A percentile compares a stretch with the other conserved stretches of the same genome.
phyloP scores from a whole-genome alignment of 2,329 filamentous ascomycete species.

The Ophiocordyceps camponoti-rufipedis region DNA sequence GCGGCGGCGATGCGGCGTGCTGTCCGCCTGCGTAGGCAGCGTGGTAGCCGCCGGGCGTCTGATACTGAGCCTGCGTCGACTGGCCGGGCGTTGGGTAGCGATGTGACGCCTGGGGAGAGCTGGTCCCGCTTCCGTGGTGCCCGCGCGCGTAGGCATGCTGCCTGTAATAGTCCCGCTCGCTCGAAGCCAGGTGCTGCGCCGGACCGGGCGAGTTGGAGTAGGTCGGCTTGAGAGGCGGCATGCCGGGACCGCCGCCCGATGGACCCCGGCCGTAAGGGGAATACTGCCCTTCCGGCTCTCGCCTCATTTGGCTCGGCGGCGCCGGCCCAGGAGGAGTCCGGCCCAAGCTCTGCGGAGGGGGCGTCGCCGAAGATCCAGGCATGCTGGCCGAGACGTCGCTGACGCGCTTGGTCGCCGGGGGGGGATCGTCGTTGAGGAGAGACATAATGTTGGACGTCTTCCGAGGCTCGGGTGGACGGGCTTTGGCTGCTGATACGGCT shows the following conservation, averaged over 20 bases:
- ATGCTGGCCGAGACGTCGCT: constrained; percentile 23
- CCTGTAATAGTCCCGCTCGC: constrained; percentile 31
- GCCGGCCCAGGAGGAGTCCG: constrained; percentile 20
- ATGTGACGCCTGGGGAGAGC: constrained; percentile 27
- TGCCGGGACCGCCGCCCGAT: constrained; percentile 21
- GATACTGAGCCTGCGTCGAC: constrained; percentile 19
- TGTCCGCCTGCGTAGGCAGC: constrained; percentile 18
- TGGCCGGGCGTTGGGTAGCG: constrained; percentile 25
- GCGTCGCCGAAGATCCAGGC: constrained; percentile 27
- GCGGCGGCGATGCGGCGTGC: constrained; percentile 31
- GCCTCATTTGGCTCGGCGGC: constrained; percentile 24
- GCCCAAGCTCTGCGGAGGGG: constrained; percentile 28
- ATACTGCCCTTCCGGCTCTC: constrained; percentile 30
- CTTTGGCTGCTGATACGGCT: constrained; percentile 13
- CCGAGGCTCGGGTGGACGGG: constrained; percentile 27
- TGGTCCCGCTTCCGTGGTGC: constrained; percentile 18
- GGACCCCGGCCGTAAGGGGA: constrained; percentile 22
- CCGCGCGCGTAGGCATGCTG: constrained; percentile 17
- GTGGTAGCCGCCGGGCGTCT: constrained; percentile 25
- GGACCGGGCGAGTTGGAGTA: constrained; percentile 30
- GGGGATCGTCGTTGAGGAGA: constrained; percentile 40
- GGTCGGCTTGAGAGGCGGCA: constrained; percentile 36
- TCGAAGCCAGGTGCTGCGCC: constrained; percentile 22
- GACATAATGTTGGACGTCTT: constrained; percentile 48
- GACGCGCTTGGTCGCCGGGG: constrained; percentile 31